Percentiles rank a stretch among this genome's conserved stretches.
Conservation (phyloP, 1,139 yeast genomes). For the Candida glucosophila region DNA sequence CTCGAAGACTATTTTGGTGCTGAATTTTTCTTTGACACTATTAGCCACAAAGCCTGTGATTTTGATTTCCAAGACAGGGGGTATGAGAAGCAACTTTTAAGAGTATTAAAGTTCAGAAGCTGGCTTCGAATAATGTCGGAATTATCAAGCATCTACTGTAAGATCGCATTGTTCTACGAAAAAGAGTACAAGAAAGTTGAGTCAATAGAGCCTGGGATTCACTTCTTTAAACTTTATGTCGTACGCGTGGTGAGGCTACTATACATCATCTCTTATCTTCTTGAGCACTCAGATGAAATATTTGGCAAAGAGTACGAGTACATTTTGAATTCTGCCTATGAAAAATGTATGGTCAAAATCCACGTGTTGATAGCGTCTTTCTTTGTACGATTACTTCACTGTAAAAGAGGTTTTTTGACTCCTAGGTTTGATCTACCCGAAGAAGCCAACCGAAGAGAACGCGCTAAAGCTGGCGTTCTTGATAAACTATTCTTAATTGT, state of each 20-base stretch:
- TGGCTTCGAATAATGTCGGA: slow-evolving; percentile 35
- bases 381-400: slow-evolving; percentile 33
- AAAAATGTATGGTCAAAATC: slow-evolving; percentile 35
- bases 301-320: slow-evolving; percentile 37
- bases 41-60: slow-evolving; percentile 12
- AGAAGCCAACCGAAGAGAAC: slow-evolving; percentile 1
- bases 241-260: slow-evolving; percentile 37
- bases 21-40: slow-evolving; percentile 33
- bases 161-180: slow-evolving; percentile 37
- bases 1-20: slow-evolving; percentile 34
- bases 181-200: slow-evolving; percentile 20
- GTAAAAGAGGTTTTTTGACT: slow-evolving; percentile 26
- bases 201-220: slow-evolving; percentile 35
- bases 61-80: slow-evolving; percentile 7
- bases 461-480: slow-evolving; percentile 24
- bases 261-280: slow-evolving; percentile 36
- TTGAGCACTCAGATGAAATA: slow-evolving; percentile 35
- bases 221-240: slow-evolving; percentile 34
- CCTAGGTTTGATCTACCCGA: slow-evolving; percentile 14
- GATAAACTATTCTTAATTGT: slow-evolving; percentile 28
- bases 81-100: slow-evolving; percentile 15
- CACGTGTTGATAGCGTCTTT: slow-evolving; percentile 34
- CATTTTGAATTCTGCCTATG: slow-evolving; percentile 30
- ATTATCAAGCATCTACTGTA: slow-evolving; percentile 35
- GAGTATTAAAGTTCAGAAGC: slow-evolving; percentile 27